Evolutionary conservation across 495 filamentous ascomycete species (phyloP).

Genomic region (Trichoderma reesei): DNA sequence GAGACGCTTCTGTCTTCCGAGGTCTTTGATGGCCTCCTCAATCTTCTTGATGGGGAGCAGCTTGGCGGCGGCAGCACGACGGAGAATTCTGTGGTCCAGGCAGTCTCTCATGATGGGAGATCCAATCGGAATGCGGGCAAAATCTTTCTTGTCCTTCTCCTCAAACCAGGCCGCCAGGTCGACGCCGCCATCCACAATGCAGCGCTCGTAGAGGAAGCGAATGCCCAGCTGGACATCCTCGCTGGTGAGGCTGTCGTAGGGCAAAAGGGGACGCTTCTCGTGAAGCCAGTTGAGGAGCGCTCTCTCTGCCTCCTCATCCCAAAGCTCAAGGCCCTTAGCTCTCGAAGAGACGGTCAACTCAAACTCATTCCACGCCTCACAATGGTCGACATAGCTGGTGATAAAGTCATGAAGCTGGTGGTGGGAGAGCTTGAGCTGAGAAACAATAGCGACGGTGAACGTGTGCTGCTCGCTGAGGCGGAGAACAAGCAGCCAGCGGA

Average conservation of each 20-base stretch:
- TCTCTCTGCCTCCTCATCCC: not conserved
- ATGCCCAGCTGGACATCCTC: not conserved
- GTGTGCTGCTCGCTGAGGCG: not conserved
- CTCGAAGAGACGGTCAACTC: not conserved
- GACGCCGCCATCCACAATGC: not conserved
- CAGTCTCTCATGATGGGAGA: not conserved
- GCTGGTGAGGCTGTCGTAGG: not conserved
- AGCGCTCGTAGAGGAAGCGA: not conserved
- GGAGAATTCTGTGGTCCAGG: not conserved
- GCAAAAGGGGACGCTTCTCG: not conserved
- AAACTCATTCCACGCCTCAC: not conserved
- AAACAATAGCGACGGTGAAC: not conserved
- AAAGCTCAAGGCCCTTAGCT: too few relatives aligned
- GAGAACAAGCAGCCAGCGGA: not conserved
- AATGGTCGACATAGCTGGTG: not conserved
- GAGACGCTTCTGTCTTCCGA: not conserved
- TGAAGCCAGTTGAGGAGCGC: not conserved
- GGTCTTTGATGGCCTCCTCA: not conserved
- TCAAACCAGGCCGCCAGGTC: not conserved
- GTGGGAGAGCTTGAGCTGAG: not conserved
- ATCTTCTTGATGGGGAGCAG: not conserved
- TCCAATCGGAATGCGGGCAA: not conserved
- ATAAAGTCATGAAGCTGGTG: not conserved
- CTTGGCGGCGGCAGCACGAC: not conserved
- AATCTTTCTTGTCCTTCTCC: not conserved